A percentile compares a stretch with the other conserved stretches of the same genome.
phyloP scores from a whole-genome alignment of 768 basidiomycete genomes.

The Leccinum sublutescens region DNA sequence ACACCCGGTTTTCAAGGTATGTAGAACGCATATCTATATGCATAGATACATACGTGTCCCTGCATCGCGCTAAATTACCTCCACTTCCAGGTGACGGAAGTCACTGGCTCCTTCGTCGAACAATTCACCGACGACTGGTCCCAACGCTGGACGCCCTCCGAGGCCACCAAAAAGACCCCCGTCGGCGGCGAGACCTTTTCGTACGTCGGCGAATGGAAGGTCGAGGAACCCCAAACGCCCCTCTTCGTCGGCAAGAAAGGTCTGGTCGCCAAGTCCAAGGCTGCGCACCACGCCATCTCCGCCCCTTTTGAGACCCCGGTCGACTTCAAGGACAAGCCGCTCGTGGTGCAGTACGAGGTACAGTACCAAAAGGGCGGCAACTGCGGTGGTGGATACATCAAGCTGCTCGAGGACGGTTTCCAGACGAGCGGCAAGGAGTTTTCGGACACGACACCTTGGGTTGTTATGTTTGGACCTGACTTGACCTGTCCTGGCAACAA shows the following conservation, averaged over 20 bases:
- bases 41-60: constrained; percentile 7
- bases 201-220: constrained; percentile 96
- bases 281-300: constrained; percentile 98
- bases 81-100: constrained; percentile 56
- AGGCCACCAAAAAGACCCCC: constrained; percentile 97
- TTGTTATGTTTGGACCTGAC: constrained; percentile 98
- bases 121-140: constrained; percentile 94
- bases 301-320: constrained; percentile 79
- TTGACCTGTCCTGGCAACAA: constrained; percentile 90
- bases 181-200: constrained; percentile 95
- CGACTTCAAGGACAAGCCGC: constrained; percentile 78
- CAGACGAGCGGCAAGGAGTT: constrained; percentile 92
- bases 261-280: constrained; percentile 94
- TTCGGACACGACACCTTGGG: constrained; percentile 91
- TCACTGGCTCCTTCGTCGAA: constrained; percentile 91
- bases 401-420: constrained; percentile 92
- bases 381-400: constrained; percentile 98
- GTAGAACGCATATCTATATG: constrained; percentile 15
- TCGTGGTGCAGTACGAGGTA: constrained; percentile 98
- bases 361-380: constrained; percentile 99
- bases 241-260: constrained; percentile 85
- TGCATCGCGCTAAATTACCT: constrained; percentile 3
- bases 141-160: constrained; percentile 92
- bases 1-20: constrained; percentile 67
- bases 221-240: constrained; percentile 80